Evolutionary conservation across 2,329 filamentous ascomycete species (phyloP).

Genomic region (Penicillium sumatraense): DNA sequence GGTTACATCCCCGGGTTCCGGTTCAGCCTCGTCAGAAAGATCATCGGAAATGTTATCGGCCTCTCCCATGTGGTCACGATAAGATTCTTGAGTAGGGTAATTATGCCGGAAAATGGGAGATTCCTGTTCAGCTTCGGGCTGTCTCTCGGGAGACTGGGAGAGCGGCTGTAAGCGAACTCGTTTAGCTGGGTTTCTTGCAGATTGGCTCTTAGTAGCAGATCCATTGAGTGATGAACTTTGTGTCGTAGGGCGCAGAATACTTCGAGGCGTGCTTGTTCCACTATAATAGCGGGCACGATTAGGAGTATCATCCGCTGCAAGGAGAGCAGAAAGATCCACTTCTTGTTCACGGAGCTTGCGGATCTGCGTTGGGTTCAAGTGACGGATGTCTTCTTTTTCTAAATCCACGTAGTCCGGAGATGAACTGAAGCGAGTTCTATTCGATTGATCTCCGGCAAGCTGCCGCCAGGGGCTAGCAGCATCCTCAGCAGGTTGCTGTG

Average conservation of each 20-base stretch:
- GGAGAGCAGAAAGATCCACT: conserved; percentile 39
- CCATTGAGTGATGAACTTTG: conserved; percentile 16
- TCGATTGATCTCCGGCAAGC: conserved; percentile 27
- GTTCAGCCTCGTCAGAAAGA: conserved; percentile 18
- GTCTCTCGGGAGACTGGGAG: conserved; percentile 31
- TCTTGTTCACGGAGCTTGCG: conserved; percentile 39
- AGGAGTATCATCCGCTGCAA: conserved; percentile 39
- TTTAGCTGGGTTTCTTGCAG: conserved; percentile 24
- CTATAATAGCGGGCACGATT: conserved; percentile 43
- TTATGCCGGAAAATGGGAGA: conserved; percentile 7
- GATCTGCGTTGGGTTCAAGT: conserved; percentile 38
- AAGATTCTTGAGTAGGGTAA: conserved; percentile 1
- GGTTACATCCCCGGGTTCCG: conserved; percentile 17
- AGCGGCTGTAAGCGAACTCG: conserved; percentile 27
- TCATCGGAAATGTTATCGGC: conserved; percentile 17
- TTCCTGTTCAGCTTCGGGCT: conserved; percentile 26
- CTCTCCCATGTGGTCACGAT: conserved; percentile 13
- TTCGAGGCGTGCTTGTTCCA: conserved; percentile 37
- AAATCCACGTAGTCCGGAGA: conserved; percentile 37
- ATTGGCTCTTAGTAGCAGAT: conserved; percentile 17
- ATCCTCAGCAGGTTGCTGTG: conserved; percentile 24
- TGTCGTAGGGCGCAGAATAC: conserved; percentile 21
- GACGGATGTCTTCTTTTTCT: conserved; percentile 31
- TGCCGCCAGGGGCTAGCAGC: conserved; percentile 39
- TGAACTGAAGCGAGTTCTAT: conserved; percentile 26